Evolutionary conservation across 257 asterid species (phyloP), one percentile per base, ranked within the genome.

Genomic region (Perilla frutescens): DNA sequence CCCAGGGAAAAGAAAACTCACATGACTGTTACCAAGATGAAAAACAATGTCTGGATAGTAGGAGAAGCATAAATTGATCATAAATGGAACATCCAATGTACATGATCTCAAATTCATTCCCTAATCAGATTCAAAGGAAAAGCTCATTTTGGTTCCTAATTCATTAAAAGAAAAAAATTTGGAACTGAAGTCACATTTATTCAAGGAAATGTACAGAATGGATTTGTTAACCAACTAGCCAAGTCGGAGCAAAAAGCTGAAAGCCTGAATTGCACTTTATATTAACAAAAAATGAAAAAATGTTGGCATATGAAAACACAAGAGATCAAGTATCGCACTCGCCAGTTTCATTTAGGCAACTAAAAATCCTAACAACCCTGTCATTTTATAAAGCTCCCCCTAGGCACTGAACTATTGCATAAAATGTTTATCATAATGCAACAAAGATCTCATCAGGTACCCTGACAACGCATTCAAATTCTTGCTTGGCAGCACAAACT

Each of bases 1-100:
- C 59, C 75, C 68, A 20, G 26, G 51, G 48, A 64, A 59, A 66
- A n/a, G 31, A 32, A n/a, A 66, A 31, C 7, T 45, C 13, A 66
- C 1, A 13, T 7, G 13, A 32, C 47, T 3, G 29, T 12, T 48
- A 66, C 48, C n/a, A 37, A 47, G 57, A 32, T 66, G 41, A 44
- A 36, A 32, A 26, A 7, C 9, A 41, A 15, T 15, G 13, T 43
- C 51, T 32, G 50, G 56, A 47, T 65, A 6, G 44, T 37, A 39
- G 62, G 59, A 62, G 37, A 7, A 39, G 32, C 1, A 20, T 20
- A 20, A 20, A 20, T 59, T 39, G 53, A 40, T 66, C 60, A 66
- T 55, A 58, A 67, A 34, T 47, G 68, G 43, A 48, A 55, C 11
- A 39, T 44, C 59, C 4, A 34, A 44, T 26, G 67, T 7, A 14